Evolutionary conservation across 2,329 filamentous ascomycete genomes (phyloP).

Genomic region (Canariomyces notabilis): DNA sequence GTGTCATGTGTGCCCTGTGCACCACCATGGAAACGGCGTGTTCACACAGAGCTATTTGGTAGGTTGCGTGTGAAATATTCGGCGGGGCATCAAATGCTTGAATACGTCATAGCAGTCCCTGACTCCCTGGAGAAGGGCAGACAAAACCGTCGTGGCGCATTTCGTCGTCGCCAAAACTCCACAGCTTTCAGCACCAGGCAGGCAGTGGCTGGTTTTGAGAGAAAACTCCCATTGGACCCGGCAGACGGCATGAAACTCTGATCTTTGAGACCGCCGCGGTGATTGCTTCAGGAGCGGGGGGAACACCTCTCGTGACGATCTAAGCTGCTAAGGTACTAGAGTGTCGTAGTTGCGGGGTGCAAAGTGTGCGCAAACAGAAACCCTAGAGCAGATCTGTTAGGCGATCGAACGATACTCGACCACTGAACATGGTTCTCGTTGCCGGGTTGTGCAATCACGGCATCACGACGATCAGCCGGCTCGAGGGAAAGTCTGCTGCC

Average conservation of each 20-base stretch:
- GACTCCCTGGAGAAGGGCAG: not conserved
- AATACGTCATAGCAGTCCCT: conserved; percentile 10
- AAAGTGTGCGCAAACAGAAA: not conserved
- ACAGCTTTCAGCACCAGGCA: too few species aligned
- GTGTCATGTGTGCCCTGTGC: conserved; percentile 8
- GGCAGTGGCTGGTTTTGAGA: not conserved
- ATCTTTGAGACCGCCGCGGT: conserved; percentile 1
- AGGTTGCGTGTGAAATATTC: too few species aligned
- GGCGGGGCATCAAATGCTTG: conserved; percentile 1
- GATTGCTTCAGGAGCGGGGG: conserved; percentile 2
- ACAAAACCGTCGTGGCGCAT: not conserved
- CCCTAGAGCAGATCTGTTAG: not conserved
- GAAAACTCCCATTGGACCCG: conserved; percentile 1
- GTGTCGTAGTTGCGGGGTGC: conserved; percentile 4
- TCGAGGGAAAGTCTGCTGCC: not conserved
- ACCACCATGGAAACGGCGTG: not conserved
- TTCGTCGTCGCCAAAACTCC: conserved; percentile 1
- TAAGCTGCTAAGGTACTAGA: too few species aligned
- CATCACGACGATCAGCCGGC: not conserved
- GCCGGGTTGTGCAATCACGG: not conserved
- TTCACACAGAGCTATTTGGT: not conserved
- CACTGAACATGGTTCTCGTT: too few species aligned
- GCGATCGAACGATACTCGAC: conserved; percentile 1
- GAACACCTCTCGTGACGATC: too few species aligned
- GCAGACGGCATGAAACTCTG: conserved; percentile 8